Conservation (phyloP, 179 eudicot species). For the Spergularia azorica region DNA sequence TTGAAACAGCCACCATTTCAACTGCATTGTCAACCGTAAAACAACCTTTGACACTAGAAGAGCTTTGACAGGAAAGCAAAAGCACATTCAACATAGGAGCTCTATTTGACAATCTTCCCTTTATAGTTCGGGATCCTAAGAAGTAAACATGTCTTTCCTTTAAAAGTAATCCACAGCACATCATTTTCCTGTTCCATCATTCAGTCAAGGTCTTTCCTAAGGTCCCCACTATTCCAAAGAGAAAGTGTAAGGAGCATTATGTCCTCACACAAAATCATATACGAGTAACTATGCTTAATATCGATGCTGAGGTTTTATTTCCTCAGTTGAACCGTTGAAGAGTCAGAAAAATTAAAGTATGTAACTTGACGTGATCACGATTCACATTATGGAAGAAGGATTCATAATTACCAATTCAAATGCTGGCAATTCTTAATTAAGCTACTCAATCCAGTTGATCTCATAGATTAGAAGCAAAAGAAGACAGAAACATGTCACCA, state of each 20-base stretch:
- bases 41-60: background rate
- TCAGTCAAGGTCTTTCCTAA: background rate
- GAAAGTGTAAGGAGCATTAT: background rate
- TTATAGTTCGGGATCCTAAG: too few species aligned
- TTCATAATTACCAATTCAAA: background rate
- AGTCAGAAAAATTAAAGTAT: background rate
- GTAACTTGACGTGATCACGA: background rate
- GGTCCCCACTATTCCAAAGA: too few species aligned
- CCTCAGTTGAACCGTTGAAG: background rate
- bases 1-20: constrained; percentile 4
- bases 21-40: background rate
- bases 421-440: background rate
- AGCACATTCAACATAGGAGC: too few species aligned
- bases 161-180: background rate
- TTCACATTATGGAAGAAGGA: background rate
- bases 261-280: background rate
- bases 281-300: background rate
- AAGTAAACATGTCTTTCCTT: background rate
- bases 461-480: background rate
- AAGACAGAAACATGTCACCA: background rate
- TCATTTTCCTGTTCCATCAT: background rate
- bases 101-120: too few species aligned
- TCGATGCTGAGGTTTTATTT: background rate
- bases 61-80: background rate
- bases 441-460: background rate